Percentiles rank a stretch among this genome's conserved stretches.
These are phyloP conservation scores for Phytophthora sojae DNA, from an alignment of 352 stramenopile genomes.

Conservation along the genomic window DNA sequence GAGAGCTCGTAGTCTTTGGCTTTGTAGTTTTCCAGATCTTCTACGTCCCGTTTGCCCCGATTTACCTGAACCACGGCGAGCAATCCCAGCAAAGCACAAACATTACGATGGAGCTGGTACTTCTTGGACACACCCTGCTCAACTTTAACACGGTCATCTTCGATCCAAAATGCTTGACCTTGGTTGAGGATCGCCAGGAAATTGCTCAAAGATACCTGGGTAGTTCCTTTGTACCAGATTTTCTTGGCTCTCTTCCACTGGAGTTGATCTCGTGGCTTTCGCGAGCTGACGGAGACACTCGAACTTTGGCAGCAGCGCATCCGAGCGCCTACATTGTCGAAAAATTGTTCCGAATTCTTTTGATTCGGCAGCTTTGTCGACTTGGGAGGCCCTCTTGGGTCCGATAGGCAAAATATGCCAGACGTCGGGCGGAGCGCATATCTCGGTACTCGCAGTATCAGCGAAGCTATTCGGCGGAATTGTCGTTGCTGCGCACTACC, in stretches of 20 bases:
- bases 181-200: neutral
- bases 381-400: neutral
- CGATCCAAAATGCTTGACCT: neutral
- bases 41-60: neutral
- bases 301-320: neutral
- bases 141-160: neutral
- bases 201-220: neutral
- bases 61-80: neutral
- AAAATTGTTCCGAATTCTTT: neutral
- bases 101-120: neutral
- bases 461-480: neutral
- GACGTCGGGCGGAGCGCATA: neutral
- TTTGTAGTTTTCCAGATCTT: neutral
- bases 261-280: neutral
- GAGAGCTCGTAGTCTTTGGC: neutral
- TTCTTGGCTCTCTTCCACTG: neutral
- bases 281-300: neutral
- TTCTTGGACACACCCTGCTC: neutral
- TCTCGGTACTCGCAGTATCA: neutral
- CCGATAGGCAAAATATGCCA: neutral
- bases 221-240: neutral
- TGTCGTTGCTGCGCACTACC: neutral
- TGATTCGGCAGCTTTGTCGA: neutral
- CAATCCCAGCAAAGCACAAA: neutral
- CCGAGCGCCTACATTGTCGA: neutral